These are phyloP conservation scores for Alternaria sp. DNA, from an alignment of 2,329 filamentous ascomycete species.

Conservation along the genomic window DNA sequence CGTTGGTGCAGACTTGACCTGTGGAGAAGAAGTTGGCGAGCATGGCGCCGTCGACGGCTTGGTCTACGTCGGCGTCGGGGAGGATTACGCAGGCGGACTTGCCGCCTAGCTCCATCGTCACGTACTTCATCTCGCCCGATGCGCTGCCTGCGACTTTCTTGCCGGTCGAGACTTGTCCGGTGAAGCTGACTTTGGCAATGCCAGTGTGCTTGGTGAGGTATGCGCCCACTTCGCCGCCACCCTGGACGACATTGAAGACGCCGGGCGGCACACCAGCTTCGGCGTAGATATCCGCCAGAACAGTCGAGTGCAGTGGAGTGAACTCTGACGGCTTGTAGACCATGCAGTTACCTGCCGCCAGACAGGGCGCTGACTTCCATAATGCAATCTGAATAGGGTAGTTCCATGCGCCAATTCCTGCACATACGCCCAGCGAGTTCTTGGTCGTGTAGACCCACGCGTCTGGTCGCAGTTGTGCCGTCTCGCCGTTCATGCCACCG, in stretches of 20 bases:
- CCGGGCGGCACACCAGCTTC: slow-evolving; percentile 82
- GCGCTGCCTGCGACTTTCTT: slow-evolving; percentile 81
- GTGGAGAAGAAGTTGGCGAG: slow-evolving; percentile 94
- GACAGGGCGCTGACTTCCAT: slow-evolving; percentile 87
- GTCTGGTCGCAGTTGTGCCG: slow-evolving; percentile 75
- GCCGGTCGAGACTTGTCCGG: slow-evolving; percentile 84
- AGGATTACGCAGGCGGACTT: slow-evolving; percentile 85
- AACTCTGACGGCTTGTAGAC: slow-evolving; percentile 91
- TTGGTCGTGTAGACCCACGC: slow-evolving; percentile 87
- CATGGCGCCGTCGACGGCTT: slow-evolving; percentile 89
- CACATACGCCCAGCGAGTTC: slow-evolving; percentile 83
- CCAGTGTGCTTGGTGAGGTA: slow-evolving; percentile 75
- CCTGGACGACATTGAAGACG: slow-evolving; percentile 88
- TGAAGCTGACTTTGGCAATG: slow-evolving; percentile 89
- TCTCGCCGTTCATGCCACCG: slow-evolving; percentile 82
- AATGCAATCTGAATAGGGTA: slow-evolving; percentile 91
- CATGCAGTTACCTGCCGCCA: slow-evolving; percentile 89
- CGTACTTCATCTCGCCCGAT: slow-evolving; percentile 83
- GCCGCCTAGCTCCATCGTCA: slow-evolving; percentile 91
- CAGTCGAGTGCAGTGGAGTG: slow-evolving; percentile 82
- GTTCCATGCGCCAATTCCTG: slow-evolving; percentile 90
- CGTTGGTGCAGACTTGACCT: slow-evolving; percentile 93
- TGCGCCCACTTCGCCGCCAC: slow-evolving; percentile 78
- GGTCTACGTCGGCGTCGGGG: slow-evolving; percentile 78
- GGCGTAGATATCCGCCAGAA: slow-evolving; percentile 77